Evolutionary conservation across 805 yeast genomes (phyloP), one percentile per base, ranked within the genome.

Genomic region (Candida jianshihensis): DNA sequence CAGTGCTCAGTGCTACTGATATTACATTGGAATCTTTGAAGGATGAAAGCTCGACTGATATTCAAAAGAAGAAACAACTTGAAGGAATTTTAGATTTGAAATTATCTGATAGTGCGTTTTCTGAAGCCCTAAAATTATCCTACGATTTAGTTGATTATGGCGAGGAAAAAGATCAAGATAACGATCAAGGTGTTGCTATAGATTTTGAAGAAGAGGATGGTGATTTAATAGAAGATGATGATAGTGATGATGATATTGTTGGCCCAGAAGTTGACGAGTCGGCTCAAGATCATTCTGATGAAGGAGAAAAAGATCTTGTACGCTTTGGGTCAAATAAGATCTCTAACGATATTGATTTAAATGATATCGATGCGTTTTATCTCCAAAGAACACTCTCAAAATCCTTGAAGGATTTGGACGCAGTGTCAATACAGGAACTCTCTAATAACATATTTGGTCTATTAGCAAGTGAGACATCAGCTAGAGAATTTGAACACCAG

Each of bases 1-100:
- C 78, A 2, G 68, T 87, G 3, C 54, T 77, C 16, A 80, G 92
- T 4, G 84, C 88, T 5, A 75, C 86, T 2, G 92, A 84, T 53
- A 63, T 79, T 4, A 51, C 79, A 0, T 47, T 85, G 27, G 81
- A 73, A 43, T 57, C 70, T 1, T 48, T 82, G 40, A 77, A 73
- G 46, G 64, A 66, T 34, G 76, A 67, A 2, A 61, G 57, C 1
- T 38, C 58, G 1, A 56, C 66, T 1, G 77, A 73, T 15, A 43
- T 48, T 7, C 72, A 72, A 43, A 73, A 73, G 33, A 50, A 56
- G n/a, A 70, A 68, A 32, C 38, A 34, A 4, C 51, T 83, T 3
- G 75, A 75, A 36, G 67, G 63, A 5, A 63, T 78, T 2, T 49
- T 87, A 7, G 54, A 43, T 12, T 33, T 57, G 4, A 24, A 34